Conservation (phyloP, 2,329 filamentous ascomycete genomes). For the Sporothrix curviconia region DNA sequence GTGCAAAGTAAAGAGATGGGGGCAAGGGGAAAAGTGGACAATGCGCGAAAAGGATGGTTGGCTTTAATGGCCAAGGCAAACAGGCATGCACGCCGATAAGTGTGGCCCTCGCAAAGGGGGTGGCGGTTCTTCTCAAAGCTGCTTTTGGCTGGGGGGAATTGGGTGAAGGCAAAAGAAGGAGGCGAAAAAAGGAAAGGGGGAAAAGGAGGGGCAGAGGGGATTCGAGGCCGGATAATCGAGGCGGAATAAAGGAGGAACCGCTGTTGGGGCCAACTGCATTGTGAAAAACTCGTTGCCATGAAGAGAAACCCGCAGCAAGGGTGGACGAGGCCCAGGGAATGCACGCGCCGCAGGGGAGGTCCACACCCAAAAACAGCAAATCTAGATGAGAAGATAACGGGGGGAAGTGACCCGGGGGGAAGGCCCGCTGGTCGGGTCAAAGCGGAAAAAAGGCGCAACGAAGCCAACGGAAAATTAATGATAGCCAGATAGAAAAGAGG, state of each 20-base stretch:
- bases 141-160: background rate
- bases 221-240: no score
- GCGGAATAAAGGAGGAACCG: no score
- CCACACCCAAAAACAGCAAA: no score
- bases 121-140: no score
- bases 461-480: no score
- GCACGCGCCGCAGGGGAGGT: no score
- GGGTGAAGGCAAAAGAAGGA: no score
- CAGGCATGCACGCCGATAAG: slow-evolving; percentile 4
- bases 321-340: no score
- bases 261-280: slow-evolving; percentile 6
- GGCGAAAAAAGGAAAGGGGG: background rate
- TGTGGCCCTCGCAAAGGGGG: background rate
- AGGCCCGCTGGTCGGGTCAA: background rate
- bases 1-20: background rate
- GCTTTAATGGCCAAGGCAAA: background rate
- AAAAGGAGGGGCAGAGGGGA: background rate
- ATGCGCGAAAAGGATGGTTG: background rate
- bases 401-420: background rate
- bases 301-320: background rate
- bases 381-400: slow-evolving; percentile 11
- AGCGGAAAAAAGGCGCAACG: no score
- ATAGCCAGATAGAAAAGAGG: no score
- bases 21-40: background rate
- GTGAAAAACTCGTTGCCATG: no score